These are phyloP conservation scores for Diplodia seriata DNA, from an alignment of 2,329 filamentous ascomycete genomes.

Conservation along the genomic window DNA sequence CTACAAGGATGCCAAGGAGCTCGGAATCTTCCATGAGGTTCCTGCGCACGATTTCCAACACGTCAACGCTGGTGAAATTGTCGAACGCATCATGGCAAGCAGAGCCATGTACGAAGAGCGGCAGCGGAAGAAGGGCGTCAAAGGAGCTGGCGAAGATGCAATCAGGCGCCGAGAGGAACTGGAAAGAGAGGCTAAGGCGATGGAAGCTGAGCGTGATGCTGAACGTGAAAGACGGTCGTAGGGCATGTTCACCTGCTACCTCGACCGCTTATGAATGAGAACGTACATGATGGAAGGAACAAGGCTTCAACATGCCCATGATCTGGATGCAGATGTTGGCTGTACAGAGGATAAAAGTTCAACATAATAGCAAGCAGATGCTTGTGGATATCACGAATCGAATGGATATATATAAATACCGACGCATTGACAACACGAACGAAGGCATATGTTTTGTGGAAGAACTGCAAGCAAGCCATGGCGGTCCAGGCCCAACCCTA, in stretches of 20 bases:
- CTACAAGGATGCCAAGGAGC: slow-evolving; percentile 78
- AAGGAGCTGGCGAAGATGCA: slow-evolving; percentile 74
- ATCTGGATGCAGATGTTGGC: neutral
- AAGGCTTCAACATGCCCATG: slow-evolving; percentile 26
- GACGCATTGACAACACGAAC: neutral
- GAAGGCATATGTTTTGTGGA: slow-evolving; percentile 9
- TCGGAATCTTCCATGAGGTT: slow-evolving; percentile 86
- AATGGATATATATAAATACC: slow-evolving; percentile 3
- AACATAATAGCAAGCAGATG: slow-evolving; percentile 27
- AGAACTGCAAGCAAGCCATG: neutral
- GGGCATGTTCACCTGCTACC: neutral
- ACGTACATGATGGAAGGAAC: neutral
- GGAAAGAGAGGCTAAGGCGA: slow-evolving; percentile 43
- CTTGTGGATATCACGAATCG: slow-evolving; percentile 1
- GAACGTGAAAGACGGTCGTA: slow-evolving; percentile 18
- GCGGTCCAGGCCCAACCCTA: neutral
- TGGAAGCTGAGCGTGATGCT: slow-evolving; percentile 27
- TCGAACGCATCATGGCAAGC: slow-evolving; percentile 86
- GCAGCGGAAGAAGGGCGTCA: slow-evolving; percentile 87
- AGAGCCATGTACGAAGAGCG: slow-evolving; percentile 88
- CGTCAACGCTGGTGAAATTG: slow-evolving; percentile 92
- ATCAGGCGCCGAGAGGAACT: slow-evolving; percentile 48
- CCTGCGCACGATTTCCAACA: slow-evolving; percentile 78
- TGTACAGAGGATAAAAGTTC: slow-evolving; percentile 5
- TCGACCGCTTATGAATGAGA: neutral